Conservation (phyloP, 768 basidiomycete genomes). For the Panaeolus papilionaceus region DNA sequence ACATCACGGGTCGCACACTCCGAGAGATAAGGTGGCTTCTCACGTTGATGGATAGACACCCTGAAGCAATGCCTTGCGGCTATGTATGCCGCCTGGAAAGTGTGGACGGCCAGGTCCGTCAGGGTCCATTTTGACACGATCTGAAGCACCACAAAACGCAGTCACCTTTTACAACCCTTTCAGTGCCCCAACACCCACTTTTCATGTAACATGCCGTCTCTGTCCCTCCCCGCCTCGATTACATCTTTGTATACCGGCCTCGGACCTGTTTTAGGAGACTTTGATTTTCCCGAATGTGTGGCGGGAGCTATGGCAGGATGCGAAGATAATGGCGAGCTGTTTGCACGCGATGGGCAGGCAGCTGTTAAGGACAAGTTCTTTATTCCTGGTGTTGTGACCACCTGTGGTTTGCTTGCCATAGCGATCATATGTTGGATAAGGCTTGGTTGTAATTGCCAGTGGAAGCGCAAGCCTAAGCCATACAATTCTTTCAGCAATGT, state of each 20-base stretch:
- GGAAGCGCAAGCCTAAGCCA: not conserved
- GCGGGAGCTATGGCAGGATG: not conserved
- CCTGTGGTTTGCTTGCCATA: not conserved
- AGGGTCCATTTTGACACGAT: constrained; percentile 13
- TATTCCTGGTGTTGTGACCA: constrained; percentile 3
- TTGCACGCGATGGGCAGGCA: not conserved
- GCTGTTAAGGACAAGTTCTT: constrained; percentile 11
- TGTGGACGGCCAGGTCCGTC: constrained; percentile 1
- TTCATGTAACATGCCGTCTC: constrained; percentile 11
- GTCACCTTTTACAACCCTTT: not conserved
- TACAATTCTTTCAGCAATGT: not conserved
- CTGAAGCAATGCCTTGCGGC: constrained; percentile 13
- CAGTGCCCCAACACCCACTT: not conserved
- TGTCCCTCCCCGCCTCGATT: constrained; percentile 1
- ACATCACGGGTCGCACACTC: not conserved
- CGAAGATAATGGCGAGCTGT: not conserved
- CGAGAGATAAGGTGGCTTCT: not conserved
- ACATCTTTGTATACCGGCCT: constrained; percentile 3
- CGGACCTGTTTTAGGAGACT: constrained; percentile 8
- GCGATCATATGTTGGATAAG: constrained; percentile 1
- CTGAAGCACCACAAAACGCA: constrained; percentile 9
- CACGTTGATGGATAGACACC: not conserved
- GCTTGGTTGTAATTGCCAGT: not conserved
- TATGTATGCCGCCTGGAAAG: constrained; percentile 3
- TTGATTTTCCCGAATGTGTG: not conserved